These are phyloP conservation scores for Nissolia schottii DNA, from an alignment of 306 rosid species.

Conservation along the genomic window DNA sequence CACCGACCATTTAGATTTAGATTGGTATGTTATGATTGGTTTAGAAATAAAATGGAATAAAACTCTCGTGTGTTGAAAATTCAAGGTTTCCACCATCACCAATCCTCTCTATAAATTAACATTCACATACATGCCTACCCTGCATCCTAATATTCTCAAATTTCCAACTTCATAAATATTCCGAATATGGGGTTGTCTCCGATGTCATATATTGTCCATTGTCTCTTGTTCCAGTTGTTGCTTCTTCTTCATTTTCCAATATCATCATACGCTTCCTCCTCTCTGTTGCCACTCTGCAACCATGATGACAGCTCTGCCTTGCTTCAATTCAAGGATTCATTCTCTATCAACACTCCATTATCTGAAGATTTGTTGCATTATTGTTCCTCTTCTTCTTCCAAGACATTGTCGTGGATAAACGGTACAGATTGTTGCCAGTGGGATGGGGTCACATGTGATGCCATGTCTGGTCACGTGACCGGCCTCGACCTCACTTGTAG, in stretches of 20 bases:
- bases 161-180: no score
- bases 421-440: conserved; percentile 12
- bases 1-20: no score
- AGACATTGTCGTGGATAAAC: conserved; percentile 15
- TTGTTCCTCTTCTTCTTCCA: not conserved
- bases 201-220: not conserved
- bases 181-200: not conserved
- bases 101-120: no score
- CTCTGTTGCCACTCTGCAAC: not conserved
- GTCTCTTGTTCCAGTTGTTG: not conserved
- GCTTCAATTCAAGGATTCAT: not conserved
- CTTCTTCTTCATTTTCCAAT: not conserved
- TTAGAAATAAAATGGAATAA: no score
- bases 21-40: no score
- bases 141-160: no score
- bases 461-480: not conserved
- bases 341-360: not conserved
- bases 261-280: not conserved
- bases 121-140: not conserved
- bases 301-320: not conserved
- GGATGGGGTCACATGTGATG: conserved; percentile 11
- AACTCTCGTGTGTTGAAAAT: no score
- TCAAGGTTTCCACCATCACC: no score
- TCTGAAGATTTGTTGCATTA: not conserved
- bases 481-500: conserved; percentile 11